Evolutionary conservation across 2,329 filamentous ascomycete species (phyloP), one percentile per base, ranked within the genome.

Genomic region (Orbilia ellipsospora): DNA sequence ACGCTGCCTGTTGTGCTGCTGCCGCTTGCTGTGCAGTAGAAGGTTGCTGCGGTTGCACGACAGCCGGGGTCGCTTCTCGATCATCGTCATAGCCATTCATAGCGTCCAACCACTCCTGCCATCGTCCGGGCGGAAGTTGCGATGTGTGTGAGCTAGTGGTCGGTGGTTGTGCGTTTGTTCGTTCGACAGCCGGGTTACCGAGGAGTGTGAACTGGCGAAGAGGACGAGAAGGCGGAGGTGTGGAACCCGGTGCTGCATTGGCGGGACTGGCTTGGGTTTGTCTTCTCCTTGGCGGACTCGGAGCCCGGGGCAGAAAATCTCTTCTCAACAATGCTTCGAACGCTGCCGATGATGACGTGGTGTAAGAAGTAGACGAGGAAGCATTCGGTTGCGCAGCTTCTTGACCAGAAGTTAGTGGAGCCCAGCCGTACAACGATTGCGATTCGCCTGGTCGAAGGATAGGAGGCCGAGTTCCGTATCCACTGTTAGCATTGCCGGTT

Each of bases 381-480:
- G 54, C 77, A 62, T 18, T 77, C 73, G 42, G 74, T 50, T 77
- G 77, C 16, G 77, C 55, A 60, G 48, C 44, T 48, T 15, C 15
- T 36, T 4, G 66, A 61, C 31, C 52, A 36, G 23, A 82, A 40
- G 83, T 82, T 7, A 83, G 83, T 8, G 87, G 87, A 40, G 87
- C 86, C 88, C 88, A 89, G 80, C 88, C 87, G 81, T 89, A 89
- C 51, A 89, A 81, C 64, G 83, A 85, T 78, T 88, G 86, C 75
- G 84, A 81, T 78, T 84, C 84, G 55, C 78, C 79, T n/a, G 79
- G 79, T 65, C 75, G 70, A 45, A 79, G 70, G 51, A 78, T 73
- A 16, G 87, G 85, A 7, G 85, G 83, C 59, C 85, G 85, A 77
- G 86, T 84, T 72, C 87, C 85, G 78, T 89, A 89, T 51, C 85